Percentiles rank a stretch among this genome's conserved stretches.
These are phyloP conservation scores for Cruciata laevipes DNA, from an alignment of 257 asterid genomes.

Conservation along the genomic window DNA sequence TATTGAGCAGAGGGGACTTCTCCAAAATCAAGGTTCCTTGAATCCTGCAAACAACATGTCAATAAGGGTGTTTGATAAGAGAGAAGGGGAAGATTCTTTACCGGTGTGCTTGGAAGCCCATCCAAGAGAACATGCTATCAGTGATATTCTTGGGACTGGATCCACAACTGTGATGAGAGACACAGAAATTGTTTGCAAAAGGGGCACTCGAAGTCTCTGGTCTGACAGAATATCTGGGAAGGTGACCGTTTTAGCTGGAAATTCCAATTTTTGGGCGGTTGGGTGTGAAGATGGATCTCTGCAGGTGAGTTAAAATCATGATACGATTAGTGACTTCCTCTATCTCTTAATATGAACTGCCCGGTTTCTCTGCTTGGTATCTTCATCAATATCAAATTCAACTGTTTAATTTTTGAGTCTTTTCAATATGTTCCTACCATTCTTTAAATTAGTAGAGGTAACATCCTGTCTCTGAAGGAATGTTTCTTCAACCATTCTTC, in stretches of 20 bases:
- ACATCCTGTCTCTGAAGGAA: background rate
- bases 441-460: background rate
- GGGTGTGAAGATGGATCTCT: constrained; percentile 97
- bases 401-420: background rate
- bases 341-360: background rate
- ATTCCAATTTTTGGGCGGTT: constrained; percentile 94
- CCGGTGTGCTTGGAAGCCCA: constrained; percentile 84
- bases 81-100: constrained; percentile 53
- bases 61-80: constrained; percentile 60
- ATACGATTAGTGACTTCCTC: background rate
- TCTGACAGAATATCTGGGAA: constrained; percentile 83
- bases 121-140: constrained; percentile 74
- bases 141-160: constrained; percentile 62
- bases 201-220: constrained; percentile 69
- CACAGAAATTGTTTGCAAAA: constrained; percentile 68
- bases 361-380: background rate
- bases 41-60: constrained; percentile 47
- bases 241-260: constrained; percentile 91
- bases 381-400: background rate
- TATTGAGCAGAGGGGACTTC: constrained; percentile 57
- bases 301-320: constrained; percentile 46
- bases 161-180: constrained; percentile 53
- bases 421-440: background rate
- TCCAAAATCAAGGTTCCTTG: constrained; percentile 17
- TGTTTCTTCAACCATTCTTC: background rate